phyloP scores from a whole-genome alignment of 176 grass and related monocot species.

The Puccinellia tenuiflora region DNA sequence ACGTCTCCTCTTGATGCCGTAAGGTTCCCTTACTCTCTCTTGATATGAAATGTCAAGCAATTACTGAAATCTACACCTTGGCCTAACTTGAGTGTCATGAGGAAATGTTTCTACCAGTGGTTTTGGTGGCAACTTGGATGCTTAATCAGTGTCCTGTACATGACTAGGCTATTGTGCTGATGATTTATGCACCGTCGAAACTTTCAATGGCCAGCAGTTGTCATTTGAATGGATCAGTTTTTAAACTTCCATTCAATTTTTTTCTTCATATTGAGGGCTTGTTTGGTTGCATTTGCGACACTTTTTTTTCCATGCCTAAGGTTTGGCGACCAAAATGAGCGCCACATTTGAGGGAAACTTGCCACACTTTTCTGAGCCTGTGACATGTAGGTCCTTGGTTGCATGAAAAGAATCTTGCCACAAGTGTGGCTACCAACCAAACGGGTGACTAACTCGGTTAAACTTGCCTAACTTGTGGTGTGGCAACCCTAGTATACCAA shows the following conservation, averaged over 20 bases:
- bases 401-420: background rate
- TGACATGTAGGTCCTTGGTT: too few species aligned
- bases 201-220: background rate
- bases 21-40: constrained; percentile 23
- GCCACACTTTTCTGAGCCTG: background rate
- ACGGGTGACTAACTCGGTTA: background rate
- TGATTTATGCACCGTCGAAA: background rate
- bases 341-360: background rate
- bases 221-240: background rate
- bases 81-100: background rate
- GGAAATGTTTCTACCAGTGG: background rate
- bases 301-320: background rate
- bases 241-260: background rate
- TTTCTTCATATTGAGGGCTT: background rate
- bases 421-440: background rate
- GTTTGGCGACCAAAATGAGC: background rate
- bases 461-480: background rate
- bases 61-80: background rate
- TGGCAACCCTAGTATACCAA: background rate
- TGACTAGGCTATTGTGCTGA: background rate
- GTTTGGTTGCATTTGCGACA: background rate
- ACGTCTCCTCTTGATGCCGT: constrained; percentile 72
- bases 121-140: background rate
- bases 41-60: background rate
- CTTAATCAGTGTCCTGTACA: background rate